Conservation (phyloP, 331 rosid species). For the Quercus tomentella region DNA sequence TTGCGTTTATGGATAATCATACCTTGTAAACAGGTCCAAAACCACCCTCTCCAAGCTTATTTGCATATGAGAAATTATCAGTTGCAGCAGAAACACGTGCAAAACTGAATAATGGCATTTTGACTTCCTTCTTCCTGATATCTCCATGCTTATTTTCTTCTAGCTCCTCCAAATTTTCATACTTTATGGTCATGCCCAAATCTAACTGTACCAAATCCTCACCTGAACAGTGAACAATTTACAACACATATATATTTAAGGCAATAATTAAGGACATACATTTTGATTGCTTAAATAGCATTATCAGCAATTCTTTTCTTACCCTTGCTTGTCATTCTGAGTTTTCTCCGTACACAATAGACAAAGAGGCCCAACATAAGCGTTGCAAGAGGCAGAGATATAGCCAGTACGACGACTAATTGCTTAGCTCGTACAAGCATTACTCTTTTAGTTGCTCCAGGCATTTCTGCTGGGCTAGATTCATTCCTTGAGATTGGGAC, state of each 20-base stretch:
- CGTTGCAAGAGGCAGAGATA: not conserved
- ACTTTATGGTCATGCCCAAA: not conserved
- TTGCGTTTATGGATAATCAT: not conserved
- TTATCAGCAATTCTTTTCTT: not conserved
- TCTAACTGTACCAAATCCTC: not conserved
- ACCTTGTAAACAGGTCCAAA: slow-evolving; percentile 43
- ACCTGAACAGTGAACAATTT: not conserved
- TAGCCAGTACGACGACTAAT: not conserved
- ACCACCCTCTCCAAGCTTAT: slow-evolving; percentile 40
- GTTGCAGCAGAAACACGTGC: slow-evolving; percentile 24
- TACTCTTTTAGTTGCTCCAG: too few relatives aligned
- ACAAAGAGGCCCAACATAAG: not conserved
- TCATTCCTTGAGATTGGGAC: not conserved
- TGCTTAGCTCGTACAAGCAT: not conserved
- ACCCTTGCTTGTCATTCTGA: slow-evolving; percentile 8
- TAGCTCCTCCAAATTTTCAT: not conserved
- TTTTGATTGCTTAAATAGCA: not conserved
- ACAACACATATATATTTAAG: too few relatives aligned
- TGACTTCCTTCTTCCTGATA: not conserved
- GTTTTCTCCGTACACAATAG: slow-evolving; percentile 5
- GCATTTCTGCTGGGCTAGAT: rapidly evolving
- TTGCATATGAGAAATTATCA: slow-evolving; percentile 13
- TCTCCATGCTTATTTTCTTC: not conserved
- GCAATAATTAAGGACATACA: not conserved
- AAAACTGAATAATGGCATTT: slow-evolving; percentile 29